phyloP scores from a whole-genome alignment of 371 early-diverging fungal species.

The Lichtheimia ornata region DNA sequence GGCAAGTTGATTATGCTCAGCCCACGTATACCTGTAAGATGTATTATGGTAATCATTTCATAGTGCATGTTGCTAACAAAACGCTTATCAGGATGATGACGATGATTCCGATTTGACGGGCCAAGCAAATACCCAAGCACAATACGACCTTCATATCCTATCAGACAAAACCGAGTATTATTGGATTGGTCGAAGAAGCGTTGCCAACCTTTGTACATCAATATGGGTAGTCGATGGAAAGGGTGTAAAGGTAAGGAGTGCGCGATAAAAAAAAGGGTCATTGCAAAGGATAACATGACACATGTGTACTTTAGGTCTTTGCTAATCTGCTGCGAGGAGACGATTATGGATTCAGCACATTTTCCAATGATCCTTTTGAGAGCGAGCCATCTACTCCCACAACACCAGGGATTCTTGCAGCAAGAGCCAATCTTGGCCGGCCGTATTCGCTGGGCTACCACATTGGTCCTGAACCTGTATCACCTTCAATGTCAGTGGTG shows the following conservation, averaged over 20 bases:
- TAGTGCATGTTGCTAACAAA: neutral
- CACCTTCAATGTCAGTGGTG: constrained; percentile 26
- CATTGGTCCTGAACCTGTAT: constrained; percentile 30
- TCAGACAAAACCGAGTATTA: constrained; percentile 72
- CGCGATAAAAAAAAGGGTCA: too few relatives aligned
- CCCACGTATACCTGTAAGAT: constrained; percentile 36
- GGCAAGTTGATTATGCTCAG: constrained; percentile 50
- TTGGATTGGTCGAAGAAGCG: constrained; percentile 63
- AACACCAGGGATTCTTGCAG: constrained; percentile 33
- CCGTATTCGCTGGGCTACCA: constrained; percentile 44
- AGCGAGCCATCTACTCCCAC: constrained; percentile 44
- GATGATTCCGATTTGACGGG: constrained; percentile 29
- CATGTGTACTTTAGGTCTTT: constrained; percentile 32
- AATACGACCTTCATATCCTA: constrained; percentile 62
- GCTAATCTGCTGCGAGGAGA: constrained; percentile 44
- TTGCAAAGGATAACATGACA: neutral
- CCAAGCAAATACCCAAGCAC: constrained; percentile 24
- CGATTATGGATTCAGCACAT: constrained; percentile 32
- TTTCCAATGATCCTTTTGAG: constrained; percentile 24
- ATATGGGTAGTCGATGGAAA: constrained; percentile 77
- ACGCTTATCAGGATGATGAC: constrained; percentile 22
- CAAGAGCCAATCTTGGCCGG: constrained; percentile 26
- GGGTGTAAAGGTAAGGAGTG: constrained; percentile 59
- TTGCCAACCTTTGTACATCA: constrained; percentile 62
- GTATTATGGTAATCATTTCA: neutral